Conservation (phyloP, 2,329 filamentous ascomycete species). For the Pseudogymnoascus sp. region DNA sequence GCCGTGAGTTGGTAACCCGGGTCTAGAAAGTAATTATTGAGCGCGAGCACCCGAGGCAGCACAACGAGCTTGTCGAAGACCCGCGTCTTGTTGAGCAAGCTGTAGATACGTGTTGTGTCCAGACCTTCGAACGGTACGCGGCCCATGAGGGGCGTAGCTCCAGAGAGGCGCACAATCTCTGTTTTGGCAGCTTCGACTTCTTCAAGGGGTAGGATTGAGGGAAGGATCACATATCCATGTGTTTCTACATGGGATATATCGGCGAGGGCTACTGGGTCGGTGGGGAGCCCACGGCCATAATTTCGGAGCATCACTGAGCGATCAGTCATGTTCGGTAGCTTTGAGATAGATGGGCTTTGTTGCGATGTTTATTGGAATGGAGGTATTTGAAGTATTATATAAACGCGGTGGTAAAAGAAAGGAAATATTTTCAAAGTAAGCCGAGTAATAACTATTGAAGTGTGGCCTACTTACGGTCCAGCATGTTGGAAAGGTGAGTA, state of each 20-base stretch:
- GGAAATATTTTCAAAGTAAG: background rate
- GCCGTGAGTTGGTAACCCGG: constrained; percentile 30
- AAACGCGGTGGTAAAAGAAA: background rate
- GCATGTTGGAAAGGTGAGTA: background rate
- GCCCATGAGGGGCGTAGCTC: constrained; percentile 26
- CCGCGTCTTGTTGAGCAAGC: constrained; percentile 32
- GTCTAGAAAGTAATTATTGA: constrained; percentile 35
- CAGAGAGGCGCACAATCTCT: constrained; percentile 30
- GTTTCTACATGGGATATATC: background rate
- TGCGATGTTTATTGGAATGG: background rate
- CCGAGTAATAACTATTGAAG: background rate
- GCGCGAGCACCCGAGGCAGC: constrained; percentile 30
- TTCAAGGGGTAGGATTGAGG: constrained; percentile 25
- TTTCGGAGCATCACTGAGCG: background rate
- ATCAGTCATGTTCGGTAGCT: background rate
- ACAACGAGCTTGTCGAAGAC: constrained; percentile 33
- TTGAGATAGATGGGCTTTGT: background rate
- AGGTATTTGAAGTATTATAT: background rate
- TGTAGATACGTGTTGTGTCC: constrained; percentile 32
- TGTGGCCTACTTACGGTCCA: background rate
- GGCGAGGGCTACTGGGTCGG: background rate
- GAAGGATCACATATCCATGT: constrained; percentile 33
- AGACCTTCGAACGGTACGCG: constrained; percentile 32
- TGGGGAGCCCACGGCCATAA: background rate
- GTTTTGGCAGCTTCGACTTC: constrained; percentile 28